Base-by-base conservation (phyloP, 2,329 filamentous ascomycete genomes). In the Ceratocystis cubensis region DNA sequence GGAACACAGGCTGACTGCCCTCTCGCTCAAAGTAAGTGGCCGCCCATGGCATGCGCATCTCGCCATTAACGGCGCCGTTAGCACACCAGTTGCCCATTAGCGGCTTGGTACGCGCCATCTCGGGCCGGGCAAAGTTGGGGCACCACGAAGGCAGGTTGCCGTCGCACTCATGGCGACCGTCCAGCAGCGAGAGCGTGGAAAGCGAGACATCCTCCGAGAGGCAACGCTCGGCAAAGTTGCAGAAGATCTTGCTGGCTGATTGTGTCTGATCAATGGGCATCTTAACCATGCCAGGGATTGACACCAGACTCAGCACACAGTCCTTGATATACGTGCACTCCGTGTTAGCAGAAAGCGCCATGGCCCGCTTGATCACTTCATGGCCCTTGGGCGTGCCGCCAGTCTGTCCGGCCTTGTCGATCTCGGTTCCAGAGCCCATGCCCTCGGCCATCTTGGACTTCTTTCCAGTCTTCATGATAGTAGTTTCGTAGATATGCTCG, bases 11-110 rank as follows among this genome's bases (percentile, higher is more conserved):
- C 13, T 50, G 46, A 1, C 37, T 41, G 7, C 44, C 37, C 46
- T 68, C 64, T 2, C 37, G 50, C 33, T 68, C 66, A 68, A 68
- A 68, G 66, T 68, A 68, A 22, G 66, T 65, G 3, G 66, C 66
- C 5, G 63, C 63, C 66, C 66, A 67, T 20, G 66, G 66, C 33
- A 67, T 59, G 44, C 53, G 33, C 45, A 68, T 53, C 25, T 64
- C 50, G 10, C 59, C 66, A 25, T 68, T 64, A 30, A 63, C 59
- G 8, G 65, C 61, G 50, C 66, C 66, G 30, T 68, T 68, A 20
- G 66, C 66, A 37, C 64, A 46, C 66, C 66, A 66, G 15, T 44
- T 50, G 10, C 63, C 66, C 10, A 28, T 41, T 5, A 68, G 44
- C 3, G 59, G 63, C 20, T 59, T 20, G 4, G 53, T 33, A 22